Evolutionary conservation across 2,329 filamentous ascomycete genomes (phyloP), one percentile per base, ranked within the genome.

Genomic region (Fusarium sp.): DNA sequence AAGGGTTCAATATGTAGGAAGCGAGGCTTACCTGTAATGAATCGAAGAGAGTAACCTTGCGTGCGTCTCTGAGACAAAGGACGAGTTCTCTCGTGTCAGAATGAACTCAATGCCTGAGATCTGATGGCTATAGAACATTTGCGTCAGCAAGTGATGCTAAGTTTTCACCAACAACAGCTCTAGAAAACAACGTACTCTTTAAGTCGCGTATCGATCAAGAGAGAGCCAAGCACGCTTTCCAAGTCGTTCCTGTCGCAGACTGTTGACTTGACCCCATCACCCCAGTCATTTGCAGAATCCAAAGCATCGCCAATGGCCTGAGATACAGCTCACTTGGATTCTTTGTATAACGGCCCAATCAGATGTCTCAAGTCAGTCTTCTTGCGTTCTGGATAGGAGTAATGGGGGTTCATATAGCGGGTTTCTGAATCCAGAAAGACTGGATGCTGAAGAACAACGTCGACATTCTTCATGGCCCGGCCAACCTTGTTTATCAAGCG

Each of bases 161-260:
- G 13, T 10, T 5, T 8, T 18, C 6, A 14, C 0, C 0, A 10
- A 4, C 3, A n/a, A 20, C 6, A 6, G 5, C 33, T 18, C 13
- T 7, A 7, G 6, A 14, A 1, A 18, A 8, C 16, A 1, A 2
- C 7, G 13, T 69, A 69, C 65, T 63, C 33, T 57, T 63, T 68
- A 5, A 69, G 20, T 2, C 0, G n/a, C 5, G 58, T 69, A 1
- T 27, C 6, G 0, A 45, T 1, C 2, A 64, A 6, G 1, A 20
- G 54, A 0, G 1, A 20, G 1, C 13, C 3, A 0, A 68, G n/a
- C 11, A 63, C 11, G 0, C 4, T 20, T 0, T 10, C 22, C 1
- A 69, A 3, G 4, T 29, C 10, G 5, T 7, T 2, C 9, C 16
- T 22, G 27, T 22, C 5, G 2, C 7, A 13, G 25, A 1, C 2